A percentile compares a stretch with the other conserved stretches of the same genome.
Conservation (phyloP, 768 basidiomycete genomes). For the Boletus sp. region DNA sequence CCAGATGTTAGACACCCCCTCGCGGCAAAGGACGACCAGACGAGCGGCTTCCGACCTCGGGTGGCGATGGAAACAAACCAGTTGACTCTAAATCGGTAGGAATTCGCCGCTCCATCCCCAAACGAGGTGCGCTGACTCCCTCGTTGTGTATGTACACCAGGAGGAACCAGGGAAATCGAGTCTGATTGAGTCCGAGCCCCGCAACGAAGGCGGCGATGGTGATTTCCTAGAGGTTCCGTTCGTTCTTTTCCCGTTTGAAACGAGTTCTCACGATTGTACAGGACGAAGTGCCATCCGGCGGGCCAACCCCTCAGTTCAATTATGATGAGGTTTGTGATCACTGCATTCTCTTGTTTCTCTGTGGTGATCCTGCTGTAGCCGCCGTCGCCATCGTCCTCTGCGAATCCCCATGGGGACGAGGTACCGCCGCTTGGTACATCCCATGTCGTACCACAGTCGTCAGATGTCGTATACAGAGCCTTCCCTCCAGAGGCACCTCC, state of each 20-base stretch:
- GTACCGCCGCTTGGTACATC: not conserved
- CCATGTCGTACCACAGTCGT: not conserved
- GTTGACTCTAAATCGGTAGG: too few species aligned
- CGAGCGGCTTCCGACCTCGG: too few species aligned
- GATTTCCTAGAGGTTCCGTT: not conserved
- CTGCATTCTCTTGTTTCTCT: not conserved
- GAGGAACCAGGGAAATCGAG: not conserved
- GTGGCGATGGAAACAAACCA: too few species aligned
- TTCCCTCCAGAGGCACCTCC: not conserved
- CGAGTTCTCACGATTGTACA: not conserved
- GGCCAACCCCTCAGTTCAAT: not conserved
- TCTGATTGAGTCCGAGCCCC: not conserved
- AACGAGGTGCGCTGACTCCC: not conserved
- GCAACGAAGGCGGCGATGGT: not conserved
- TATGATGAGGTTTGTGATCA: not conserved
- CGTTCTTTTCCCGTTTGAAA: not conserved
- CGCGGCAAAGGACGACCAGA: too few species aligned
- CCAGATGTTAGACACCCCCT: too few species aligned
- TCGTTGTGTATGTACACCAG: not conserved
- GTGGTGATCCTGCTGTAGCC: not conserved
- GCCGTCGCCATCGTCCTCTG: not conserved
- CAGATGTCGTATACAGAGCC: too few species aligned
- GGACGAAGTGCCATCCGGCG: not conserved
- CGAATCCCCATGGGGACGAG: too few species aligned
- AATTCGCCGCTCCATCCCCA: too few species aligned